These are phyloP conservation scores for Vitis hybrid DNA, from an alignment of 177 flowering plant genomes.

Conservation along the genomic window DNA sequence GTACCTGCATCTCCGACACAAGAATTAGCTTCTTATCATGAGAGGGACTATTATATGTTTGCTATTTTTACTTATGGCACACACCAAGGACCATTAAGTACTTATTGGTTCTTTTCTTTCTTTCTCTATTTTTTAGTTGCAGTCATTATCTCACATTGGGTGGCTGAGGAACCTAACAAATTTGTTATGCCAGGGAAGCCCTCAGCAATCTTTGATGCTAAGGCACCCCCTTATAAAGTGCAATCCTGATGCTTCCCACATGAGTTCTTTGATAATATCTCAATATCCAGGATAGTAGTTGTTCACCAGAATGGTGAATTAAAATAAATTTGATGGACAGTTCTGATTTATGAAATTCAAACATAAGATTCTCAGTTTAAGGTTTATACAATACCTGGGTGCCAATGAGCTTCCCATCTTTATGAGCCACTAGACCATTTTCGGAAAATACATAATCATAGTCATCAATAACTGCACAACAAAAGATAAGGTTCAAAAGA, in stretches of 20 bases:
- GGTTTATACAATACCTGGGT: slow-evolving; percentile 58
- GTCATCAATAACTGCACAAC: slow-evolving; percentile 68
- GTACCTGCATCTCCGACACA: no score
- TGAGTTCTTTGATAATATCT: neutral
- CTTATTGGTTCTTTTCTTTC: no score
- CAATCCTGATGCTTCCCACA: neutral
- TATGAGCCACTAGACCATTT: slow-evolving; percentile 96
- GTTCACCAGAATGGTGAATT: neutral
- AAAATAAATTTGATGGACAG: no score
- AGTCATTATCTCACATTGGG: no score
- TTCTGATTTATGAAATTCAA: neutral
- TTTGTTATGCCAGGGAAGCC: no score
- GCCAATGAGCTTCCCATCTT: slow-evolving; percentile 79
- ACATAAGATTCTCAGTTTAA: neutral
- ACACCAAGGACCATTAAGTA: no score
- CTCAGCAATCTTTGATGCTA: no score
- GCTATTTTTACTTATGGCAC: no score
- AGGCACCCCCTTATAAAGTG: neutral
- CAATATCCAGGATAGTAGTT: neutral
- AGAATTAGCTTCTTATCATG: no score
- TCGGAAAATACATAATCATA: slow-evolving; percentile 93
- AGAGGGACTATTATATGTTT: no score
- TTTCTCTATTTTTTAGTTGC: no score
- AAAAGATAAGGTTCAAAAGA: neutral
- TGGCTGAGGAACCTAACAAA: no score